Evolutionary conservation across 768 basidiomycete genomes (phyloP), one percentile per base, ranked within the genome.

Genomic region (Mycena latifolia): DNA sequence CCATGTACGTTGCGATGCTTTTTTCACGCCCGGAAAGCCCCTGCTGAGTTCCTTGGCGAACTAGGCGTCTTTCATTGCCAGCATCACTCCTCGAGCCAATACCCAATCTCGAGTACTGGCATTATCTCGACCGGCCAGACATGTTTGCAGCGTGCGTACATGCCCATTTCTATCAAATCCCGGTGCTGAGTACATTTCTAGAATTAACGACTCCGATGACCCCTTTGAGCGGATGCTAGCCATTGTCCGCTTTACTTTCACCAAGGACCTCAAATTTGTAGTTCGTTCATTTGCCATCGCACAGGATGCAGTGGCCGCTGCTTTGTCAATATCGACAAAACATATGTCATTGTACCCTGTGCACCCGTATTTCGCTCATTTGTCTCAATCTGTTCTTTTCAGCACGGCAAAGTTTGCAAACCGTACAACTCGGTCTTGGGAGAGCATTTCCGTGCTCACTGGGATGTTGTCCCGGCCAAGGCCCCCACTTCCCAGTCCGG

Each of bases 21-120:
- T 50, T 27, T 45, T 46, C 28, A 62, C 55, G 58, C 28, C 47
- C n/a, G n/a, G 57, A 28, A 24, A 54, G 28, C 33, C 69, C 43
- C 63, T 33, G 50, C 50, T 58, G 51, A 63, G 47, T 25, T 48
- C 31, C 47, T 61, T 50, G 51, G 27, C 59, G n/a, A 50, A 17
- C 29, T 61, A 98, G 96, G 88, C 93, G 96, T 52, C 81, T 98
- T 29, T 98, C 96, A 0, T 81, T 98, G 43, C 96, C 96, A 3
- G 96, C 96, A 17, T 96, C 95, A 48, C 79, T 98, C 52, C 86
- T 98, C 46, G 96, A 98, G 76, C 96, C 96, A 5, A 86, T 96
- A 70, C 96, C 96, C 6, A 98, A 98, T 79, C 86, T 98, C 55
- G 96, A 98, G 79, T 98, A 96, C 80, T 98, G 94, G 94, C 91